Conservation (phyloP, 2,329 filamentous ascomycete species). For the Hortaea werneckii region DNA sequence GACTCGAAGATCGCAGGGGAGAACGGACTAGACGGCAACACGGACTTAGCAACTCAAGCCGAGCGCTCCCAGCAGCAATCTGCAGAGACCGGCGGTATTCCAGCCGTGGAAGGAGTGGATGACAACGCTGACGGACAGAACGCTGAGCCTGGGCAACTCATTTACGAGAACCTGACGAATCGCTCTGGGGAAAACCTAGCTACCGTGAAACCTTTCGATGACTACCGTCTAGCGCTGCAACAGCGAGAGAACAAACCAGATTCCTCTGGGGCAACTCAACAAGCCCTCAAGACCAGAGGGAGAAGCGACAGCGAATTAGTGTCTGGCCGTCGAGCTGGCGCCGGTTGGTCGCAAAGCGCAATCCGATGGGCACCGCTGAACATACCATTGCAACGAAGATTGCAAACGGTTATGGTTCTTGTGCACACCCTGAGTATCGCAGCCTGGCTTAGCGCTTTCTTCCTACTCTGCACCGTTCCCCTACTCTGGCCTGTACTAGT, state of each 20-base stretch:
- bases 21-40: background rate
- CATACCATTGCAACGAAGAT: constrained; percentile 43
- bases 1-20: background rate
- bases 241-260: constrained; percentile 25
- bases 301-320: constrained; percentile 32
- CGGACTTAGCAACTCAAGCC: background rate
- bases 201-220: constrained; percentile 14
- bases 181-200: constrained; percentile 35
- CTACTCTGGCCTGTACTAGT: constrained; percentile 74
- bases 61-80: background rate
- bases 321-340: constrained; percentile 43
- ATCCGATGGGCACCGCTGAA: constrained; percentile 84
- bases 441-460: constrained; percentile 61
- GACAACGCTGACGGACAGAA: background rate
- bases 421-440: constrained; percentile 41
- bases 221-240: constrained; percentile 15
- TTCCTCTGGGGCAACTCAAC: constrained; percentile 12
- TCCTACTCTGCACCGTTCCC: constrained; percentile 82
- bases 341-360: constrained; percentile 40
- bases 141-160: constrained; percentile 14
- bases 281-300: constrained; percentile 7
- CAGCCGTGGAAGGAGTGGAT: background rate
- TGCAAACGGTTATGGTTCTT: constrained; percentile 41
- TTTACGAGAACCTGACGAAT: constrained; percentile 36
- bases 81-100: background rate